Evolutionary conservation across 306 rosid species (phyloP), one percentile per base, ranked within the genome.

Genomic region (Casuarina cunninghamiana): DNA sequence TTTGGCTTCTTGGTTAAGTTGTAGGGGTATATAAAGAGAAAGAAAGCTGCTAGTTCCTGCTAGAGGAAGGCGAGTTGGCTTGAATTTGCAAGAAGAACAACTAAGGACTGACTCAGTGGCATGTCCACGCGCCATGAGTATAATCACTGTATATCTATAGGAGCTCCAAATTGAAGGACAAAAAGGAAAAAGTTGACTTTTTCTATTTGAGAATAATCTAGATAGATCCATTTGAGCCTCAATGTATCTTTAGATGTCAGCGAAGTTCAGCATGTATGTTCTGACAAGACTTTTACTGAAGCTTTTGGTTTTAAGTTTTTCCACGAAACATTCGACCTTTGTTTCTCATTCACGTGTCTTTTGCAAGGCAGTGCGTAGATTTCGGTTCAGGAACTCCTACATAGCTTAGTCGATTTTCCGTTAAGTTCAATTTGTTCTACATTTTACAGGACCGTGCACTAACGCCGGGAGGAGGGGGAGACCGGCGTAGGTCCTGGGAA

Each of bases 21-120:
- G 12, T 2, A 5, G 54, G 71, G 43, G 45, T 35, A 48, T 83
- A 63, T 81, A 81, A 60, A 76, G 78, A 69, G 17, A 58, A 54
- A 4, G 67, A 19, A 78, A 57, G 49, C 72, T 37, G 62, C 26
- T 10, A 69, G 80, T 58, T 73, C 44, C 54, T 69, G 49, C 17
- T 19, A 53, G 74, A 37, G 70, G 80, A 16, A 61, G 70, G 62
- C n/a, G 73, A 1, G 41, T 83, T 72, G 54, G 67, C 67, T 15
- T 63, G 15, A 26, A 26, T 57, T 26, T 41, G 12, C 55, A 60
- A 38, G 73, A 73, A 68, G 51, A 53, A 45, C 42, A 21, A 58
- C 4, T 48, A 11, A 78, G 66, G 89, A 81, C 77, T 9, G 75
- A 58, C 74, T 57, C 68, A n/a, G 42, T 50, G 2, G 50, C 12